Percentiles rank a stretch among this genome's conserved stretches.
phyloP scores from a whole-genome alignment of 2,329 filamentous ascomycete genomes.

The Xylariaceae sp. region DNA sequence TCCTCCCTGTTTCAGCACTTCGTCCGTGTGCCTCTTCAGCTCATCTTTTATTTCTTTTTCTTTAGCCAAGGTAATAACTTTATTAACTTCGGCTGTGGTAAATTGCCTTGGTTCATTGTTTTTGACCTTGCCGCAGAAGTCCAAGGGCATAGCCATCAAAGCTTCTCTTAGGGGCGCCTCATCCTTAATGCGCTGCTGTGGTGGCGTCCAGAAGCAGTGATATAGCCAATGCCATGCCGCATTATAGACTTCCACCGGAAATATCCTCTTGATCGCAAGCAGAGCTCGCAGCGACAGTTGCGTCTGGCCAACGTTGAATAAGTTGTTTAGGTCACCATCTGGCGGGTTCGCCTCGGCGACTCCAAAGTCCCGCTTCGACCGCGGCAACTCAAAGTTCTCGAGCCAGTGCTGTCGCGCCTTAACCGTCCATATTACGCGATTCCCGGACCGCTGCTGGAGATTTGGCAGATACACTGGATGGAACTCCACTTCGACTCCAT shows the following conservation, averaged over 20 bases:
- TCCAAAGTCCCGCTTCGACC: conserved; percentile 21
- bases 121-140: background rate
- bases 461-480: conserved; percentile 21
- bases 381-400: conserved; percentile 21
- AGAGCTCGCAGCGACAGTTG: conserved; percentile 12
- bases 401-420: conserved; percentile 20
- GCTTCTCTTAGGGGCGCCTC: conserved; percentile 8
- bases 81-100: background rate
- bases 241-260: conserved; percentile 6
- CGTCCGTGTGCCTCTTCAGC: conserved; percentile 12
- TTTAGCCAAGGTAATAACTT: conserved; percentile 10
- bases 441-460: conserved; percentile 10
- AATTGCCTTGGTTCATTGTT: background rate
- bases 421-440: conserved; percentile 22
- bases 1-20: conserved; percentile 6
- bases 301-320: conserved; percentile 11
- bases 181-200: conserved; percentile 18
- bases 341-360: conserved; percentile 11
- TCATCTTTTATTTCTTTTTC: background rate
- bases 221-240: conserved; percentile 16
- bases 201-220: conserved; percentile 16
- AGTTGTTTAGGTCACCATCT: conserved; percentile 11
- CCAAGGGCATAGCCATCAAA: conserved; percentile 1
- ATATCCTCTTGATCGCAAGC: conserved; percentile 8
- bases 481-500: conserved; percentile 15